These are phyloP conservation scores for Trametes versicolor DNA, from an alignment of 1,284 basidiomycete genomes.

Conservation along the genomic window DNA sequence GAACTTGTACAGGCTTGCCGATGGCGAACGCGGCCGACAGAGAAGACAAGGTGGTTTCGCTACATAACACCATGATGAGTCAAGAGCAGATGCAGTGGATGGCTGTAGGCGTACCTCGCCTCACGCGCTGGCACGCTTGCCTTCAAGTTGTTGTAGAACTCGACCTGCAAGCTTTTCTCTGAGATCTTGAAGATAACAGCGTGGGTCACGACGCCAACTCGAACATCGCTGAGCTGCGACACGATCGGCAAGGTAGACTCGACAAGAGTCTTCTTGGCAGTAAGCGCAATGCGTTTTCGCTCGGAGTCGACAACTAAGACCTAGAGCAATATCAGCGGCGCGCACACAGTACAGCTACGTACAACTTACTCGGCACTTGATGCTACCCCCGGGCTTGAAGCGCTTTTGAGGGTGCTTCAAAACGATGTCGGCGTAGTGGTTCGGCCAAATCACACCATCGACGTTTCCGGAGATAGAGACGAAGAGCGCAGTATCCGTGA, in stretches of 20 bases:
- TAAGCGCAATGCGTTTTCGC: constrained; percentile 86
- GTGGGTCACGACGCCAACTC: constrained; percentile 80
- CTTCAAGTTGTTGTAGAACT: constrained; percentile 92
- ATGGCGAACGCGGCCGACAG: constrained; percentile 78
- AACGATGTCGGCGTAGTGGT: constrained; percentile 94
- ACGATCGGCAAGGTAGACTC: constrained; percentile 83
- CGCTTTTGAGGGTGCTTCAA: constrained; percentile 93
- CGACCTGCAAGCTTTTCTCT: constrained; percentile 84
- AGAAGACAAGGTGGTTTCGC: constrained; percentile 71
- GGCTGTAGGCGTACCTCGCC: constrained; percentile 64
- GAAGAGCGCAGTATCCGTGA: constrained; percentile 85
- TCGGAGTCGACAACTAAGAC: constrained; percentile 89
- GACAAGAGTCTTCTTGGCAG: constrained; percentile 93
- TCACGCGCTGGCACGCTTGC: constrained; percentile 87
- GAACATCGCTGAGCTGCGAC: constrained; percentile 72
- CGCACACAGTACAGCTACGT: neutral
- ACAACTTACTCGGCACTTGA: constrained; percentile 85
- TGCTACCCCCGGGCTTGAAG: constrained; percentile 85
- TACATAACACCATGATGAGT: constrained; percentile 40
- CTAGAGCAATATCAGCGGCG: constrained; percentile 48
- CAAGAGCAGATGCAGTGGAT: constrained; percentile 16
- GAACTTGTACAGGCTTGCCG: constrained; percentile 90
- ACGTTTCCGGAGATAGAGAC: constrained; percentile 87
- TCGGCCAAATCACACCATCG: constrained; percentile 94
- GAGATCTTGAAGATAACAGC: constrained; percentile 87